phyloP scores from a whole-genome alignment of 2,329 filamentous ascomycete genomes.

The Ilyonectria robusta region DNA sequence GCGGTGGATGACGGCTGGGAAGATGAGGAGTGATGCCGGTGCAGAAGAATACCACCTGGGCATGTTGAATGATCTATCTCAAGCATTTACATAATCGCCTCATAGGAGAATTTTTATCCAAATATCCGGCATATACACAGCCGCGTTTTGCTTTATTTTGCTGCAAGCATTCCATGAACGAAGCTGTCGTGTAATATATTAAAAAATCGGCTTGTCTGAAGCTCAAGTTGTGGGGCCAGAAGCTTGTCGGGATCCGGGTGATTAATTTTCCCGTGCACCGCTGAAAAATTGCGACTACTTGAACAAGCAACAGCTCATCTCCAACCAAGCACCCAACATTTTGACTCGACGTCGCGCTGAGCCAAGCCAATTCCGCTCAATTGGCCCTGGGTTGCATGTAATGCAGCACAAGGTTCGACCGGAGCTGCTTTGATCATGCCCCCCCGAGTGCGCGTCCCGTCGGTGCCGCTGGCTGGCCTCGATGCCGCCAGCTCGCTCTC shows the following conservation, averaged over 20 bases:
- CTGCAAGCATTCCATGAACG: neutral
- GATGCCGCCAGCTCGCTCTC: slow-evolving; percentile 45
- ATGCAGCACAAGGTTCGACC: slow-evolving; percentile 37
- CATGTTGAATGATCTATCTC: neutral
- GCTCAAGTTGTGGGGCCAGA: neutral
- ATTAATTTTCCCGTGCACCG: slow-evolving; percentile 29
- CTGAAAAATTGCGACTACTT: slow-evolving; percentile 43
- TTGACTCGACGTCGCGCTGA: slow-evolving; percentile 34
- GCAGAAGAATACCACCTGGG: slow-evolving; percentile 13
- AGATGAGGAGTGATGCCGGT: slow-evolving; percentile 8
- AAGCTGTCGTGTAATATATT: neutral
- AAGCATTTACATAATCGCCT: neutral
- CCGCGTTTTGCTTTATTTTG: neutral
- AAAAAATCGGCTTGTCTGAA: neutral
- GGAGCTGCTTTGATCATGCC: slow-evolving; percentile 49
- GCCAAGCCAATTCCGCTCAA: slow-evolving; percentile 41
- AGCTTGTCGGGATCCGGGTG: neutral
- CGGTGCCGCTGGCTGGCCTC: slow-evolving; percentile 50
- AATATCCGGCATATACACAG: neutral
- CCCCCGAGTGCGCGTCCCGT: slow-evolving; percentile 50
- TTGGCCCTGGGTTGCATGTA: slow-evolving; percentile 44
- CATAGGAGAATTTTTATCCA: neutral
- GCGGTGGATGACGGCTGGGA: slow-evolving; percentile 8
- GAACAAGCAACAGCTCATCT: slow-evolving; percentile 27
- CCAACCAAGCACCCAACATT: slow-evolving; percentile 29